Percentiles rank a stretch among this genome's conserved stretches.
phyloP scores from a whole-genome alignment of 2,329 filamentous ascomycete species.

The Nannizzia gypsea region DNA sequence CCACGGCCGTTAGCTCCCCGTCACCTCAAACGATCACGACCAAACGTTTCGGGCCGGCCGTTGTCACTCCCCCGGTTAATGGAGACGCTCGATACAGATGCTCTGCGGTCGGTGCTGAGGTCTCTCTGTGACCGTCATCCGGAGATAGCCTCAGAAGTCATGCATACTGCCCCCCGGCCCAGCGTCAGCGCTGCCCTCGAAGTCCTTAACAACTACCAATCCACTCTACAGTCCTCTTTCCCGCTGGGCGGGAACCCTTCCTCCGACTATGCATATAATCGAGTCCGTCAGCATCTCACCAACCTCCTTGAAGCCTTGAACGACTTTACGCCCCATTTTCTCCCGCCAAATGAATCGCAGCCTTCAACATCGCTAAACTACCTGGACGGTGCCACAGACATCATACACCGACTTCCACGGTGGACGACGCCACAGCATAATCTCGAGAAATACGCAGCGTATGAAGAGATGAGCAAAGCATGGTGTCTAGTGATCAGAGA shows the following conservation, averaged over 20 bases:
- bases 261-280: slow-evolving; percentile 89
- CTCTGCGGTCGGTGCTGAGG: slow-evolving; percentile 75
- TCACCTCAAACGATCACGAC: slow-evolving; percentile 55
- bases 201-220: slow-evolving; percentile 72
- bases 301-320: slow-evolving; percentile 78
- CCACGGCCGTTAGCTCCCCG: slow-evolving; percentile 56
- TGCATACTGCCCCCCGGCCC: slow-evolving; percentile 73
- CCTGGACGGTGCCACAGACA: slow-evolving; percentile 76
- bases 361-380: slow-evolving; percentile 73
- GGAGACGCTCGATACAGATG: slow-evolving; percentile 78
- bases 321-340: slow-evolving; percentile 91
- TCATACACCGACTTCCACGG: slow-evolving; percentile 79
- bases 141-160: slow-evolving; percentile 72
- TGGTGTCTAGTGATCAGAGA: slow-evolving; percentile 89
- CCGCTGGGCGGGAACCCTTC: slow-evolving; percentile 73
- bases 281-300: slow-evolving; percentile 68
- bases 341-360: slow-evolving; percentile 81
- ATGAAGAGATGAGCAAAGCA: slow-evolving; percentile 87
- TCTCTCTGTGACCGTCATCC: slow-evolving; percentile 84
- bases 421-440: slow-evolving; percentile 85
- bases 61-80: slow-evolving; percentile 65
- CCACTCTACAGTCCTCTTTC: slow-evolving; percentile 63
- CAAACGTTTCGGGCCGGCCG: slow-evolving; percentile 57
- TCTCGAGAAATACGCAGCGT: slow-evolving; percentile 86
- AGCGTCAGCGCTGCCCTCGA: slow-evolving; percentile 68